Evolutionary conservation across 2,329 filamentous ascomycete species (phyloP), one percentile per base, ranked within the genome.

Genomic region (Fusarium sp.): DNA sequence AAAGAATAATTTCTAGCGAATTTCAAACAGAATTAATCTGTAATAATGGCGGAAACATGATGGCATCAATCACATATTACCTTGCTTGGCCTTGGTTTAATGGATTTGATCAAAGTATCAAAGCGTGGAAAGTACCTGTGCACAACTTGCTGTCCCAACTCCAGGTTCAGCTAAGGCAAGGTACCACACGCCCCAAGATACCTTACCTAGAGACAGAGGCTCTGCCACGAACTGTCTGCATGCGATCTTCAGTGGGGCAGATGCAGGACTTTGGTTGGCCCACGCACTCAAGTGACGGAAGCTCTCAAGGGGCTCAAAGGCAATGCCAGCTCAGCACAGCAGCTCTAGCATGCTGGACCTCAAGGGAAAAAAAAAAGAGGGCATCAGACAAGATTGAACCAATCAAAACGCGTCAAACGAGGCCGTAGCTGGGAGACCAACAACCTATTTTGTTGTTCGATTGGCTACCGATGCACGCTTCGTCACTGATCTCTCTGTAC

Each of bases 391-490:
- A 12, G 26, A 36, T 20, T 26, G 2, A 37, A 16, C 72, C 70
- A 74, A 74, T 69, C 56, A 69, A 10, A 72, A 33, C 64, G 59
- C 67, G 67, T 20, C 38, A 71, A 34, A 50, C 47, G 31, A 42
- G 20, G 36, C 46, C 61, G 67, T 70, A 73, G 62, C 70, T 71
- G 44, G 71, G 67, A 46, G 63, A 67, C 69, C 60, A 57, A 55
- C 33, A 36, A 42, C 56, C 70, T 69, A 65, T 61, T 46, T 73
- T 64, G 65, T 71, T 74, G 63, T 74, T 74, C 64, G 57, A 73
- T 63, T 64, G 67, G 71, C 71, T 71, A 67, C 66, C 61, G 57
- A 59, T 42, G 63, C 72, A 75, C 65, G 70, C 72, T 74, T 75
- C 73, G 71, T 75, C 73, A 73, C 73, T 75, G 45, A 41, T 53